Conservation (phyloP, 805 yeast genomes). For the Nakazawaea pomicola region DNA sequence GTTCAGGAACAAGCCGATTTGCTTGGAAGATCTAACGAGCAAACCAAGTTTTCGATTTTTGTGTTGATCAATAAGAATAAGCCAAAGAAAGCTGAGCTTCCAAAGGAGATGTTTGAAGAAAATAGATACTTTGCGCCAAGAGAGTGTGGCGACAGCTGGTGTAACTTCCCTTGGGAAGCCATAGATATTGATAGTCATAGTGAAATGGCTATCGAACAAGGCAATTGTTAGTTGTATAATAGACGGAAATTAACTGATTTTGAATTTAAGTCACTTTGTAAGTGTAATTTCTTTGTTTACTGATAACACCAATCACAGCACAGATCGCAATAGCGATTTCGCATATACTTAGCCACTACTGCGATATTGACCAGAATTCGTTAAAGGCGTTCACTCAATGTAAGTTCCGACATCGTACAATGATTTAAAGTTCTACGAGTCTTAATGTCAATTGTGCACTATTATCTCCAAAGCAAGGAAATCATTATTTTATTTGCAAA, state of each 20-base stretch:
- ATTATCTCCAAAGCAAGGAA: too few species aligned
- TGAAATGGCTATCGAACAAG: constrained; percentile 57
- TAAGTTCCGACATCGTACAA: too few species aligned
- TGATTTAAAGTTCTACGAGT: too few species aligned
- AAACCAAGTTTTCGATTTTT: constrained; percentile 67
- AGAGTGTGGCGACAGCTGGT: constrained; percentile 75
- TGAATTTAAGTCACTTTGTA: too few species aligned
- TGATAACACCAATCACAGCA: too few species aligned
- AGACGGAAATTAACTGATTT: too few species aligned
- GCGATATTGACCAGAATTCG: too few species aligned
- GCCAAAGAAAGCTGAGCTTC: constrained; percentile 72
- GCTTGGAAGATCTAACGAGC: constrained; percentile 53
- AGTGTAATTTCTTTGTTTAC: too few species aligned
- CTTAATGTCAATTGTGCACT: too few species aligned
- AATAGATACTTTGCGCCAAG: constrained; percentile 71
- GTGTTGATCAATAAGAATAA: constrained; percentile 83
- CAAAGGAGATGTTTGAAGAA: constrained; percentile 53
- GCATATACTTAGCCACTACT: too few species aligned
- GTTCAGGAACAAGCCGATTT: constrained; percentile 55
- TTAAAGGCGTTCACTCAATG: too few species aligned
- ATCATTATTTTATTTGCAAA: constrained; percentile 37
- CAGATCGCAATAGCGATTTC: too few species aligned
- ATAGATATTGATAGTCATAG: constrained; percentile 77
- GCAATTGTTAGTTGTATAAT: constrained; percentile 38
- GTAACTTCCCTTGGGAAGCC: constrained; percentile 91